A percentile compares a stretch with the other conserved stretches of the same genome.
Evolutionary conservation across 805 yeast species (phyloP).

Genomic region (Lipomyces starkeyi): DNA sequence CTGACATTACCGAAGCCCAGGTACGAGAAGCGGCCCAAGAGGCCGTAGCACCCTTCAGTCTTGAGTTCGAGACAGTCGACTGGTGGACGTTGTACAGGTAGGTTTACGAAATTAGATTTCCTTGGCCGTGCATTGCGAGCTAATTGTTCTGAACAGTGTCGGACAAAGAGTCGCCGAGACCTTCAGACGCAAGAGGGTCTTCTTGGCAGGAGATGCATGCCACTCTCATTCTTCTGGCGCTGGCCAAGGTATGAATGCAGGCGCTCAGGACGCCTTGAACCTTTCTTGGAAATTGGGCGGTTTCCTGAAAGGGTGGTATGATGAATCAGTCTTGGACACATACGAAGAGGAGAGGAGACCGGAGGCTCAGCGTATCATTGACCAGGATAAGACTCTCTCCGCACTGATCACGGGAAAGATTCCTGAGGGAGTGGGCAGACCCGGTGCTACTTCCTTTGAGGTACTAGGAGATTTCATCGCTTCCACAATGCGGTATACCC

Average conservation of each 20-base stretch:
- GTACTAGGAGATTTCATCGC: too few species aligned
- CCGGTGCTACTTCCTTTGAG: too few species aligned
- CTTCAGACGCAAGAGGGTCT: slow-evolving; percentile 44
- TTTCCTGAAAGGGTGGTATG: slow-evolving; percentile 45
- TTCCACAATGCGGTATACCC: too few species aligned
- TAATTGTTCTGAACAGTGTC: slow-evolving; percentile 20
- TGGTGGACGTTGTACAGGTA: too few species aligned
- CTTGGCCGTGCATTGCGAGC: too few species aligned
- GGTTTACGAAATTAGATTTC: too few species aligned
- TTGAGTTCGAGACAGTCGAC: too few species aligned
- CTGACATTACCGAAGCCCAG: too few species aligned
- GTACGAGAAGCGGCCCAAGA: too few species aligned
- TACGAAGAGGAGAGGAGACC: slow-evolving; percentile 46
- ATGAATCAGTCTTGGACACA: slow-evolving; percentile 42
- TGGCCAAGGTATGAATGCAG: slow-evolving; percentile 49
- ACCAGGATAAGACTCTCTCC: slow-evolving; percentile 45
- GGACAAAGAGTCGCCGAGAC: slow-evolving; percentile 47
- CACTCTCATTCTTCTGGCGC: slow-evolving; percentile 45
- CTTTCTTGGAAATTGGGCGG: slow-evolving; percentile 48
- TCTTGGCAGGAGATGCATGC: slow-evolving; percentile 46
- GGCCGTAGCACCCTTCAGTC: too few species aligned
- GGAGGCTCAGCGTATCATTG: slow-evolving; percentile 47
- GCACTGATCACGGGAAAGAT: slow-evolving; percentile 44
- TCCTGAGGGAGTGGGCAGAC: too few species aligned
- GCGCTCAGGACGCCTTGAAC: slow-evolving; percentile 45